Percentiles rank a stretch among this genome's conserved stretches.
Conservation (phyloP, 2,329 filamentous ascomycete genomes). For the Diaporthe vexans region DNA sequence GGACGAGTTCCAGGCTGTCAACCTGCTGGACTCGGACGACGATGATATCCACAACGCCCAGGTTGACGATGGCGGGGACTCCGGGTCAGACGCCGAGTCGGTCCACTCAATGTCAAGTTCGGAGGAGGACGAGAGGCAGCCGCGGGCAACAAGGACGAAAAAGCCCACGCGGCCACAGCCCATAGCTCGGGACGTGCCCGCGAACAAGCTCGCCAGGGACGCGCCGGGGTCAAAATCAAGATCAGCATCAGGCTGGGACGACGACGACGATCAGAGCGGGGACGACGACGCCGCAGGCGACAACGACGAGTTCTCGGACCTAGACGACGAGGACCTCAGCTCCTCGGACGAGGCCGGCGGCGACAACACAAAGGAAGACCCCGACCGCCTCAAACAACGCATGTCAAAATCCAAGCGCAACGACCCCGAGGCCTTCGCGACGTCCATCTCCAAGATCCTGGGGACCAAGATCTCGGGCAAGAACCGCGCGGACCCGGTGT, state of each 20-base stretch:
- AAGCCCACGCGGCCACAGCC: slow-evolving; percentile 40
- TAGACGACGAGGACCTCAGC: slow-evolving; percentile 51
- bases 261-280: slow-evolving; percentile 38
- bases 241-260: slow-evolving; percentile 33
- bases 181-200: slow-evolving; percentile 44
- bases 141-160: slow-evolving; percentile 46
- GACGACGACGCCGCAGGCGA: slow-evolving; percentile 48
- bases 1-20: slow-evolving; percentile 64
- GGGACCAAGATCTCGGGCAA: slow-evolving; percentile 87
- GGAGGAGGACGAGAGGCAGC: slow-evolving; percentile 55
- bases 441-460: slow-evolving; percentile 93
- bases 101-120: slow-evolving; percentile 53
- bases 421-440: slow-evolving; percentile 91
- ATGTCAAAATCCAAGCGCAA: slow-evolving; percentile 82
- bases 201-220: slow-evolving; percentile 50
- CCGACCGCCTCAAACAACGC: slow-evolving; percentile 45
- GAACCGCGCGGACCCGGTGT: slow-evolving; percentile 89
- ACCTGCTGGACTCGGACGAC: slow-evolving; percentile 69
- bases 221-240: slow-evolving; percentile 43
- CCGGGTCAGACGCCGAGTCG: slow-evolving; percentile 51
- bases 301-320: slow-evolving; percentile 55
- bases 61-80: slow-evolving; percentile 62
- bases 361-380: too few species aligned
- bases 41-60: slow-evolving; percentile 68
- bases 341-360: slow-evolving; percentile 35